phyloP scores from a whole-genome alignment of 202 grass and related monocot genomes.

The Elaeis oleifera region DNA sequence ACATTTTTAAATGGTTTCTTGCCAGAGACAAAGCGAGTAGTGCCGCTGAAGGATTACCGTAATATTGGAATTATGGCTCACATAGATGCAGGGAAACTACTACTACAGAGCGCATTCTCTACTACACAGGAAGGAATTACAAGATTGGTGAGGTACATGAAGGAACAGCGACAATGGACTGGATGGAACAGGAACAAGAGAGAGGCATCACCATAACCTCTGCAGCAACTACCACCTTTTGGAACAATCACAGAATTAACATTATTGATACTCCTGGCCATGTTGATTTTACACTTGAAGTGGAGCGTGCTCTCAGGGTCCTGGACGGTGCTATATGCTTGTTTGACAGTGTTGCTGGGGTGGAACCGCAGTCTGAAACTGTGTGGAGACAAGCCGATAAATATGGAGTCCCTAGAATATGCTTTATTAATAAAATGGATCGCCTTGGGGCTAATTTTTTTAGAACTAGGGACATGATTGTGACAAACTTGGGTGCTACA shows the following conservation, averaged over 20 bases:
- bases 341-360: conserved; percentile 96
- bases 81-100: conserved; percentile 98
- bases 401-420: conserved; percentile 92
- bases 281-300: conserved; percentile 96
- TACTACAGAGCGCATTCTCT: conserved; percentile 90
- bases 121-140: conserved; percentile 96
- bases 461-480: conserved; percentile 95
- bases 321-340: conserved; percentile 95
- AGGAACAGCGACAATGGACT: conserved; percentile 95
- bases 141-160: conserved; percentile 99
- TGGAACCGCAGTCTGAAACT: conserved; percentile 97
- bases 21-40: conserved; percentile 32
- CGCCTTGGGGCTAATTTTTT: conserved; percentile 92
- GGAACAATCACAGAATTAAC: conserved; percentile 98
- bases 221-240: conserved; percentile 90
- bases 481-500: conserved; percentile 90
- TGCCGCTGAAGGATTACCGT: conserved; percentile 82
- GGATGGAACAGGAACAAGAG: conserved; percentile 99
- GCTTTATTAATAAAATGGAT: conserved; percentile 99
- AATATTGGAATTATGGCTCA: conserved; percentile 99
- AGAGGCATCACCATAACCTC: conserved; percentile 98
- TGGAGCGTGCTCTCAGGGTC: conserved; percentile 91
- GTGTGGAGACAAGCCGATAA: conserved; percentile 98
- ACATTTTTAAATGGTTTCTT: conserved; percentile 25
- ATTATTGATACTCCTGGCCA: conserved; percentile 98